These are phyloP conservation scores for Aspergillus cejpii DNA, from an alignment of 2,329 filamentous ascomycete genomes.

Conservation along the genomic window DNA sequence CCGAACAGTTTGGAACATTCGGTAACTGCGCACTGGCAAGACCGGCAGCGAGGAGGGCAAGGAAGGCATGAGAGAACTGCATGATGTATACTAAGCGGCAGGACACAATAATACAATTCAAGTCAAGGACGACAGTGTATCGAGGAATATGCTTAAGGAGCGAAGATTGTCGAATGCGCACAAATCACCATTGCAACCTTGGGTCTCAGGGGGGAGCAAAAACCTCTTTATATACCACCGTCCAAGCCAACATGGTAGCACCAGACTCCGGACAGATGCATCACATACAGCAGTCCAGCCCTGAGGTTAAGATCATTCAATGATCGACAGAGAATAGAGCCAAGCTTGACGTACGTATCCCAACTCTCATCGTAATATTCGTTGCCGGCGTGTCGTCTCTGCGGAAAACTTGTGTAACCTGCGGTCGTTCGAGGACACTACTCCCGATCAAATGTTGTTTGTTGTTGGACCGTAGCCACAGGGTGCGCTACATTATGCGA, in stretches of 20 bases:
- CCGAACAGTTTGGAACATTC: conserved; percentile 1
- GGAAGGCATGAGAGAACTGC: conserved; percentile 27
- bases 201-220: not conserved
- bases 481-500: not conserved
- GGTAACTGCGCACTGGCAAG: conserved; percentile 1
- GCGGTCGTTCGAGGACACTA: not conserved
- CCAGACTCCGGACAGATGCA: not conserved
- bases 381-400: not conserved
- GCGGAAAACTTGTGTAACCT: not conserved
- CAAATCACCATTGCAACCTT: not conserved
- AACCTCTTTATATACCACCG: not conserved
- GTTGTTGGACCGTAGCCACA: not conserved
- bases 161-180: not conserved
- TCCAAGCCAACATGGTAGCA: not conserved
- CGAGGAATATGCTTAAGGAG: not conserved
- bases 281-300: not conserved
- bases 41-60: conserved; percentile 33
- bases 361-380: not conserved
- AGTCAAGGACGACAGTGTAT: not conserved
- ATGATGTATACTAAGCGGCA: conserved; percentile 21
- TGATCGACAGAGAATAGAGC: not conserved
- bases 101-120: too few species aligned
- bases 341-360: not conserved
- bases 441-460: not conserved
- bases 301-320: not conserved